phyloP scores from a whole-genome alignment of 1,284 basidiomycete genomes.

The Cryptococcus wingfieldii region DNA sequence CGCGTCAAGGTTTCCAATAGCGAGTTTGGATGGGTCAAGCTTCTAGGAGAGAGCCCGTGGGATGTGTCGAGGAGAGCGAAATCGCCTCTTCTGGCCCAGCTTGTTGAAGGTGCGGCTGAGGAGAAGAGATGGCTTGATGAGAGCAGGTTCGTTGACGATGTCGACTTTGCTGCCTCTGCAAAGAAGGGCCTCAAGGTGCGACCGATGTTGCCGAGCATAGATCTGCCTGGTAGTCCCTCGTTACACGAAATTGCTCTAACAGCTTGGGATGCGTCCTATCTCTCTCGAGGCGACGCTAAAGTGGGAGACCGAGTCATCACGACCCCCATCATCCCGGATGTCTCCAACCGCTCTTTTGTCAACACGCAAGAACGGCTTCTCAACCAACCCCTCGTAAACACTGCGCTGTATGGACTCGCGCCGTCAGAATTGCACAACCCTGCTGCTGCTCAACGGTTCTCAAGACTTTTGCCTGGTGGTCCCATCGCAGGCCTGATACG shows the following conservation, averaged over 20 bases:
- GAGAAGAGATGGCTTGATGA: constrained; percentile 5
- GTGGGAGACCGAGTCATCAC: constrained; percentile 78
- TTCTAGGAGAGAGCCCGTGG: constrained; percentile 57
- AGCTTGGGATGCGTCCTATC: constrained; percentile 68
- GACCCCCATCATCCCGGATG: constrained; percentile 71
- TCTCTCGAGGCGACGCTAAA: constrained; percentile 71
- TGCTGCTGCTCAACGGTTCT: neutral
- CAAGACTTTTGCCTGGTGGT: neutral
- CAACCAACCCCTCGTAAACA: constrained; percentile 59
- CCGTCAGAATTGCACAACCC: constrained; percentile 48
- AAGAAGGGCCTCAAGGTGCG: constrained; percentile 43
- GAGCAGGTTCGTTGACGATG: constrained; percentile 10
- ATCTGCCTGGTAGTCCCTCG: constrained; percentile 12
- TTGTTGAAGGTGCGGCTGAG: constrained; percentile 16
- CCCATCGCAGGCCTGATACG: neutral
- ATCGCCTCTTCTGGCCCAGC: neutral
- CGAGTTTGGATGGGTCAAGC: constrained; percentile 69
- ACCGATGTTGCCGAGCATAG: constrained; percentile 41
- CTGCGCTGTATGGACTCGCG: constrained; percentile 82
- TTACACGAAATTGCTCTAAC: constrained; percentile 57
- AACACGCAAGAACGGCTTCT: constrained; percentile 61
- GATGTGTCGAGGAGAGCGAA: constrained; percentile 50
- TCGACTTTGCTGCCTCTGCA: constrained; percentile 54
- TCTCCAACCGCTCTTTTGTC: constrained; percentile 72
- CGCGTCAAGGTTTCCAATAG: constrained; percentile 57